Evolutionary conservation across 75 land plant genomes (phyloP).

Genomic region (Picea sitchensis): DNA sequence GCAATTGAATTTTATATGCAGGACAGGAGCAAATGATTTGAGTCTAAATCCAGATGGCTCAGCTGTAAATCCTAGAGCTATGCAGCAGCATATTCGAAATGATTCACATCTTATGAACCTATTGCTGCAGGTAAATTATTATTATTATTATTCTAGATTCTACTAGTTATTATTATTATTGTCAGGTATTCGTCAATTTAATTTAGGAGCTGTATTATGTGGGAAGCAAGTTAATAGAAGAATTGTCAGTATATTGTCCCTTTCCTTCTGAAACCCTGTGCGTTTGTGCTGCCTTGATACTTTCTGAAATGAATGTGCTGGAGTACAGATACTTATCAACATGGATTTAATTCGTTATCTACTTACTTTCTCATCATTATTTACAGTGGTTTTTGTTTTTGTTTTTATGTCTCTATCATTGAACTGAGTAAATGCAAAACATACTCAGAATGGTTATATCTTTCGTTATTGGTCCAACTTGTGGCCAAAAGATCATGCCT

Average conservation of each 20-base stretch:
- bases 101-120: constrained; percentile 66
- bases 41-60: constrained; percentile 85
- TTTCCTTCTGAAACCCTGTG: neutral
- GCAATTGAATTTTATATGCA: constrained; percentile 15
- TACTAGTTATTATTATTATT: too few species aligned
- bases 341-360: neutral
- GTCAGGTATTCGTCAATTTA: neutral
- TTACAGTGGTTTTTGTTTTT: neutral
- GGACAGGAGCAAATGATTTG: constrained; percentile 41
- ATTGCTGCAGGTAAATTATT: constrained; percentile 52
- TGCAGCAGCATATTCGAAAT: constrained; percentile 65
- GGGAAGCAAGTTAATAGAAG: neutral
- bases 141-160: neutral
- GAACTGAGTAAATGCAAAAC: neutral
- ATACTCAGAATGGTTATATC: neutral
- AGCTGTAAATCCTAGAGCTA: constrained; percentile 80
- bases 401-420: neutral
- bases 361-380: neutral
- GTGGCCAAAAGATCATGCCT: neutral
- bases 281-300: neutral
- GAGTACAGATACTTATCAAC: neutral
- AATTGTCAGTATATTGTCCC: neutral
- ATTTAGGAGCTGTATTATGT: neutral
- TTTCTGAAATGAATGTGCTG: neutral
- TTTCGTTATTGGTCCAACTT: neutral